Conservation (phyloP, 192 early-diverging fungal species). For the Backusella westeae region DNA sequence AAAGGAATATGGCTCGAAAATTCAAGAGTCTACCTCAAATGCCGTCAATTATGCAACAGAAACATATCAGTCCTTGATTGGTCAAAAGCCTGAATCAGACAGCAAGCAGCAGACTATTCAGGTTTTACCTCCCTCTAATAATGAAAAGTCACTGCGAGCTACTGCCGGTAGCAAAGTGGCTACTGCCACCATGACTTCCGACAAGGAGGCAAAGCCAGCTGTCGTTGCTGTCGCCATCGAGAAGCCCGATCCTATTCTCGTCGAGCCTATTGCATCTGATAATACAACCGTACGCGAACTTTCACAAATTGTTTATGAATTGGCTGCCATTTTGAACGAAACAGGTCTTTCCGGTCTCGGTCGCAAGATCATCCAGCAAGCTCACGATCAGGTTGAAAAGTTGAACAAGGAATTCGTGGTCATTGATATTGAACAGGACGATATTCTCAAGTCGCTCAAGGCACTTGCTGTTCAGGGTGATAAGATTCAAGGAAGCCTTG, state of each 20-base stretch:
- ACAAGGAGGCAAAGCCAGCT: not conserved
- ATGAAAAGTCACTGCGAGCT: not conserved
- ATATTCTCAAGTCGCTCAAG: conserved; percentile 21
- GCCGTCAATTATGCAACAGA: conserved; percentile 38
- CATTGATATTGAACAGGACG: conserved; percentile 43
- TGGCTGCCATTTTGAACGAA: conserved; percentile 35
- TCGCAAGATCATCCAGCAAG: conserved; percentile 58
- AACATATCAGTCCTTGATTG: conserved; percentile 30
- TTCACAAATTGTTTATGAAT: conserved; percentile 34
- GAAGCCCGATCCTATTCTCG: conserved; percentile 24
- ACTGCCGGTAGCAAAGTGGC: not conserved
- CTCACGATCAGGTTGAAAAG: conserved; percentile 49
- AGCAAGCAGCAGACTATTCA: not conserved
- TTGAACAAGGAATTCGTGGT: conserved; percentile 48
- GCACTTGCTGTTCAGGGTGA: conserved; percentile 43
- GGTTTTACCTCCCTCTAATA: not conserved
- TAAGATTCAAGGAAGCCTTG: conserved; percentile 54
- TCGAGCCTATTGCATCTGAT: conserved; percentile 32
- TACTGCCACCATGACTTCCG: not conserved
- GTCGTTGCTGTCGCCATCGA: conserved; percentile 13
- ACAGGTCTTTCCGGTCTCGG: conserved; percentile 46
- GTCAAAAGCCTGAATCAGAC: conserved; percentile 13
- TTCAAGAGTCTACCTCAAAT: conserved; percentile 19
- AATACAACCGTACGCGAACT: conserved; percentile 35
- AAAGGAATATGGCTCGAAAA: conserved; percentile 11